Conservation (phyloP, 2,329 filamentous ascomycete genomes). For the Apiospora hydei region DNA sequence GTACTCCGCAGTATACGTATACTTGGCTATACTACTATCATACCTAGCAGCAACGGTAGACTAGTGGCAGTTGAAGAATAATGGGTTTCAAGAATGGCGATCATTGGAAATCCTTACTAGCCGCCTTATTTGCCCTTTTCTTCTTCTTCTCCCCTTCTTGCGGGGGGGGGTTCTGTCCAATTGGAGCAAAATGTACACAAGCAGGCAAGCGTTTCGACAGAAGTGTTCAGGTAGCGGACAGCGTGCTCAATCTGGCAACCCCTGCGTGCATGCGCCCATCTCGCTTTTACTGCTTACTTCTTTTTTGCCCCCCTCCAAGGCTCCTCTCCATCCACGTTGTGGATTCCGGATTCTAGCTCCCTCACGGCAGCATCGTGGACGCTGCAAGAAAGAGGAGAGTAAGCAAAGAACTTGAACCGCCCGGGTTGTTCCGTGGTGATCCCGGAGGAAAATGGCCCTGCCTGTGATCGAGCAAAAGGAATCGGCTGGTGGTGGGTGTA, state of each 20-base stretch:
- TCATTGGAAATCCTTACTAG: constrained; percentile 10
- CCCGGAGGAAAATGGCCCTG: background rate
- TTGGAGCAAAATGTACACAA: constrained; percentile 1
- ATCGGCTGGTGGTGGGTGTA: background rate
- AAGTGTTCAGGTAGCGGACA: constrained; percentile 16
- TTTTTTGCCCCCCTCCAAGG: background rate
- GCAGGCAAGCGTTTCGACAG: constrained; percentile 6
- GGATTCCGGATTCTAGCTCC: background rate
- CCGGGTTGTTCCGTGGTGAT: constrained; percentile 14
- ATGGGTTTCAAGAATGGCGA: background rate
- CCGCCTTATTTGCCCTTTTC: background rate
- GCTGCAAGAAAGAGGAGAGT: constrained; percentile 16
- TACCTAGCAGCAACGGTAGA: background rate
- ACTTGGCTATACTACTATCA: background rate
- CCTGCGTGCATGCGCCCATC: constrained; percentile 5
- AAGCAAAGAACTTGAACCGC: background rate
- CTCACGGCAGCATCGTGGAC: constrained; percentile 1
- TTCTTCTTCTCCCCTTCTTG: background rate
- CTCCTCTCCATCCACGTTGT: background rate
- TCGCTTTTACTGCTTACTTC: background rate
- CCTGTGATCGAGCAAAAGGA: constrained; percentile 6
- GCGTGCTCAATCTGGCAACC: constrained; percentile 9
- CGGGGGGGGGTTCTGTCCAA: background rate
- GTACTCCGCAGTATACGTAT: background rate
- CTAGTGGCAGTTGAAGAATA: constrained; percentile 18